Percentiles rank a stretch among this genome's conserved stretches.
phyloP scores from a whole-genome alignment of 306 rosid genomes.

The Sicyos edulis region DNA sequence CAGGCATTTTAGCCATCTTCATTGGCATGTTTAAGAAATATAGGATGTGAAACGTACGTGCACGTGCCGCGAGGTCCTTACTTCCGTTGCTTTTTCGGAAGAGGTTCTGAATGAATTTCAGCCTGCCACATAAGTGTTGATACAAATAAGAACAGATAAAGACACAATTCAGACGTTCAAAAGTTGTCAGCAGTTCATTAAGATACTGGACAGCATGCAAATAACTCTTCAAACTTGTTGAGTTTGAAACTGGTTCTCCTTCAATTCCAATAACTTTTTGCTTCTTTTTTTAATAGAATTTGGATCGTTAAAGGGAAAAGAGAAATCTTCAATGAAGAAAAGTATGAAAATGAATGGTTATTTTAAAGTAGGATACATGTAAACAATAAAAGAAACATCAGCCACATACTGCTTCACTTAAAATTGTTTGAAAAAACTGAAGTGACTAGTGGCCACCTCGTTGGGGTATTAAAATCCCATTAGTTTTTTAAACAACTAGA shows the following conservation, averaged over 20 bases:
- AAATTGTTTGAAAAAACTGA: neutral
- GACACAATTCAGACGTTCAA: neutral
- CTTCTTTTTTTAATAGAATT: neutral
- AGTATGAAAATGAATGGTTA: neutral
- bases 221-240: neutral
- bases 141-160: conserved; percentile 1
- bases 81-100: conserved; percentile 53
- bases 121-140: conserved; percentile 42
- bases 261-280: neutral
- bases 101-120: conserved; percentile 46
- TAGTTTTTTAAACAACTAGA: neutral
- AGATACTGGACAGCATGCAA: neutral
- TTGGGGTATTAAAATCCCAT: neutral
- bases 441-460: too few relatives aligned
- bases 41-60: neutral
- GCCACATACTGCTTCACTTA: neutral
- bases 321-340: neutral
- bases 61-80: conserved; percentile 21
- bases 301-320: neutral
- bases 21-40: neutral
- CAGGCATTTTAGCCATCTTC: neutral
- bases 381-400: neutral
- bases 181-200: neutral
- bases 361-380: neutral
- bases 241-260: neutral